phyloP scores from a whole-genome alignment of 352 stramenopile species.

The Globisporangium cystogenes region DNA sequence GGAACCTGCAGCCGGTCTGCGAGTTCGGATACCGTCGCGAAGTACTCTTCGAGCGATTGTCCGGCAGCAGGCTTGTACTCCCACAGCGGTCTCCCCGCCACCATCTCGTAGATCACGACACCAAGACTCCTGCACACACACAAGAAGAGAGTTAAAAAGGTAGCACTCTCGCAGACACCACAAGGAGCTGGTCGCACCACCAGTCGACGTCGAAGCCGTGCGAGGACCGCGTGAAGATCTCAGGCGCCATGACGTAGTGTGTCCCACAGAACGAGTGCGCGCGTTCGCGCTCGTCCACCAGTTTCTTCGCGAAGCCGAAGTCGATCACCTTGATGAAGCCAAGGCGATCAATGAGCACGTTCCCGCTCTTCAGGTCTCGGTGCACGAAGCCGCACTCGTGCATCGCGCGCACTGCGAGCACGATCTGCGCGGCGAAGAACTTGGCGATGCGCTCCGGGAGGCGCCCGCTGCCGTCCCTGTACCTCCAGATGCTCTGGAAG shows the following conservation, averaged over 20 bases:
- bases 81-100: conserved; percentile 55
- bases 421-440: conserved; percentile 63
- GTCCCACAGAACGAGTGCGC: conserved; percentile 59
- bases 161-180: not conserved
- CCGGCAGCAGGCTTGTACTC: conserved; percentile 40
- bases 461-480: conserved; percentile 15
- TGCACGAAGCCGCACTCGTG: conserved; percentile 58
- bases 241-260: conserved; percentile 71
- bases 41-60: conserved; percentile 24
- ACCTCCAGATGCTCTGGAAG: conserved; percentile 71
- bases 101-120: conserved; percentile 76
- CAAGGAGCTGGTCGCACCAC: conserved; percentile 38
- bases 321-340: conserved; percentile 64
- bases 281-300: conserved; percentile 4
- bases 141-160: not conserved
- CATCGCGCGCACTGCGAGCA: conserved; percentile 48
- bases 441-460: conserved; percentile 53
- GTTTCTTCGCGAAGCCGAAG: conserved; percentile 56
- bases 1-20: not conserved
- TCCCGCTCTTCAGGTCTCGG: conserved; percentile 79
- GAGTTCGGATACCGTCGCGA: conserved; percentile 21
- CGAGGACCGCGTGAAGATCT: conserved; percentile 38
- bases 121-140: conserved; percentile 42
- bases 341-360: conserved; percentile 39
- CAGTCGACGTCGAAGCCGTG: conserved; percentile 50